phyloP scores from a whole-genome alignment of 148 eudicot genomes.

The Silene latifolia region DNA sequence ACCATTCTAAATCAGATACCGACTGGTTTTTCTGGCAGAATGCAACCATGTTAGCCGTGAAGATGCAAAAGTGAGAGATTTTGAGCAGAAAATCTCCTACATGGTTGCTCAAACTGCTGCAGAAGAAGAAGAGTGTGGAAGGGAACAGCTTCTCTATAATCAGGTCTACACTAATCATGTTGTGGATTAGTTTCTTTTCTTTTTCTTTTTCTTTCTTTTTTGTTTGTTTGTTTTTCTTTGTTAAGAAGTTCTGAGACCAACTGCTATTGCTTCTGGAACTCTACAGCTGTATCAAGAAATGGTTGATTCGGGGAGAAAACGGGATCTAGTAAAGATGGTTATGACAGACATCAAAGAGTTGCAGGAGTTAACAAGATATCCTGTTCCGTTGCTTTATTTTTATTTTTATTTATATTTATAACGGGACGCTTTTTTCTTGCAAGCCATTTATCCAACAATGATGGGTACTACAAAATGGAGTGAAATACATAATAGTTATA shows the following conservation, averaged over 20 bases:
- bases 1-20: slow-evolving; percentile 12
- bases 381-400: slow-evolving; percentile 23
- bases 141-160: slow-evolving; percentile 36
- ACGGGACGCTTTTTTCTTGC: background rate
- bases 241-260: slow-evolving; percentile 3
- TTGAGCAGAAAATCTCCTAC: slow-evolving; percentile 41
- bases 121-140: slow-evolving; percentile 46
- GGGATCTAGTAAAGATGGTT: slow-evolving; percentile 49
- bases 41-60: slow-evolving; percentile 14
- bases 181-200: background rate
- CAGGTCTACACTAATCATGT: slow-evolving; percentile 37
- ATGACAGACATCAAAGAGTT: slow-evolving; percentile 50
- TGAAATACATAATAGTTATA: background rate
- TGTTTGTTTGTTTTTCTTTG: slow-evolving; percentile 5
- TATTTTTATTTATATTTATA: background rate
- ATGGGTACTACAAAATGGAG: slow-evolving; percentile 3
- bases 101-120: slow-evolving; percentile 40
- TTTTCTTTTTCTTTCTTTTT: slow-evolving; percentile 7
- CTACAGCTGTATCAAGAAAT: slow-evolving; percentile 57
- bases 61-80: slow-evolving; percentile 36
- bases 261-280: slow-evolving; percentile 32
- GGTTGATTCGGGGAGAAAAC: slow-evolving; percentile 43
- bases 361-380: slow-evolving; percentile 72
- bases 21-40: slow-evolving; percentile 19
- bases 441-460: background rate